phyloP scores from a whole-genome alignment of 192 early-diverging fungal genomes.

The Backusella circina region DNA sequence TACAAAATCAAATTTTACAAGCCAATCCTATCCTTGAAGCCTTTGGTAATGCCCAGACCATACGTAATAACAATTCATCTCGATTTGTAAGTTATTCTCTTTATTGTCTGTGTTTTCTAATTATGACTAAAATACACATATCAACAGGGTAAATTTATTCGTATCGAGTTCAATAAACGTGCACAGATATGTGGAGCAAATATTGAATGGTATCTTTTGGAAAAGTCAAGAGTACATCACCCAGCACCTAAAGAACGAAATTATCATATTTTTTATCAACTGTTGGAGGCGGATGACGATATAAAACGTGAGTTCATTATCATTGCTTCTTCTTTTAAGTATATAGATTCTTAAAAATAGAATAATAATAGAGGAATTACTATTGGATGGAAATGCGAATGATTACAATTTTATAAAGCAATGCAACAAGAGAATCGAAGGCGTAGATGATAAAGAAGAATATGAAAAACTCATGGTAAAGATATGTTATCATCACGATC shows the following conservation, averaged over 20 bases:
- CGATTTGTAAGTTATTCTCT: constrained; percentile 72
- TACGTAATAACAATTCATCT: constrained; percentile 98
- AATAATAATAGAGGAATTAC: constrained; percentile 1
- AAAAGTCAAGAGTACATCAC: constrained; percentile 94
- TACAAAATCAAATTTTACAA: constrained; percentile 84
- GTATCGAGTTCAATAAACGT: constrained; percentile 89
- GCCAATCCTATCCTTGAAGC: constrained; percentile 98
- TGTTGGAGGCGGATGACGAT: constrained; percentile 80
- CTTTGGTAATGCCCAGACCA: constrained; percentile 98
- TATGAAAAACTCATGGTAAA: constrained; percentile 69
- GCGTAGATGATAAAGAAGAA: constrained; percentile 87
- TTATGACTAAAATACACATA: background rate
- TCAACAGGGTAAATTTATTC: constrained; percentile 90
- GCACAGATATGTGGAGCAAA: constrained; percentile 93
- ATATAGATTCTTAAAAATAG: background rate
- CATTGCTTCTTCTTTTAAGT: no score
- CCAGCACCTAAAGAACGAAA: constrained; percentile 91
- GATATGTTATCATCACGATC: background rate
- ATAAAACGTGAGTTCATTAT: constrained; percentile 55
- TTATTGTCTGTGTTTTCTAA: background rate
- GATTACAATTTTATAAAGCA: constrained; percentile 67
- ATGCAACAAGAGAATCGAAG: constrained; percentile 86
- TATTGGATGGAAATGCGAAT: constrained; percentile 7
- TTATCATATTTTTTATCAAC: constrained; percentile 98
- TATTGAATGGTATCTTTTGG: constrained; percentile 96